Evolutionary conservation across 495 filamentous ascomycete genomes (phyloP).

Genomic region (Cenococcum geophilum): DNA sequence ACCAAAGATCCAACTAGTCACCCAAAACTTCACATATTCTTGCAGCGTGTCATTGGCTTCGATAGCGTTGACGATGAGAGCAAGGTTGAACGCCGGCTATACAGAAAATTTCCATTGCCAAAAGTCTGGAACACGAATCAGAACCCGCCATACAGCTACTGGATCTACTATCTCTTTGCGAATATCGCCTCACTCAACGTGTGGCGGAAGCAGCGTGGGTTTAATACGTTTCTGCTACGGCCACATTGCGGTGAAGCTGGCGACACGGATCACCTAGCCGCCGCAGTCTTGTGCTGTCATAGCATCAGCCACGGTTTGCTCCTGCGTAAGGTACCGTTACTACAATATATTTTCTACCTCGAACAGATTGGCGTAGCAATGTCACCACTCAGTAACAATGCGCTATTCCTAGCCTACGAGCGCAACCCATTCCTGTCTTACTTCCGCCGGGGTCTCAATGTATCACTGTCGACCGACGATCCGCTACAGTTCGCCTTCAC

Average conservation of each 20-base stretch:
- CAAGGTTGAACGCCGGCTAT: constrained; percentile 85
- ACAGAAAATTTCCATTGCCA: constrained; percentile 88
- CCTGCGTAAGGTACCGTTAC: constrained; percentile 83
- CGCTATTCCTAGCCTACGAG: constrained; percentile 92
- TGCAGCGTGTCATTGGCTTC: constrained; percentile 92
- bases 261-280: constrained; percentile 91
- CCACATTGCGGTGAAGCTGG: constrained; percentile 97
- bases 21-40: constrained; percentile 87
- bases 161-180: constrained; percentile 94
- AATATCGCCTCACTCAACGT: constrained; percentile 90
- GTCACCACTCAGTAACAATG: constrained; percentile 97
- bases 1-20: constrained; percentile 81
- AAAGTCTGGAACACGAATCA: constrained; percentile 82
- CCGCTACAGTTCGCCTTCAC: constrained; percentile 97
- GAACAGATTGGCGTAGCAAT: constrained; percentile 98
- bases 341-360: constrained; percentile 97
- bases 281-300: constrained; percentile 88
- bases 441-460: constrained; percentile 89
- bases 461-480: constrained; percentile 94
- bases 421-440: constrained; percentile 93
- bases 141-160: constrained; percentile 97
- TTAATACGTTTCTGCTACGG: constrained; percentile 90
- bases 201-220: constrained; percentile 83
- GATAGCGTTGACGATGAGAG: constrained; percentile 98
- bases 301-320: constrained; percentile 95